Evolutionary conservation across 805 yeast genomes (phyloP), one percentile per base, ranked within the genome.

Genomic region (Yarrowia sp.): DNA sequence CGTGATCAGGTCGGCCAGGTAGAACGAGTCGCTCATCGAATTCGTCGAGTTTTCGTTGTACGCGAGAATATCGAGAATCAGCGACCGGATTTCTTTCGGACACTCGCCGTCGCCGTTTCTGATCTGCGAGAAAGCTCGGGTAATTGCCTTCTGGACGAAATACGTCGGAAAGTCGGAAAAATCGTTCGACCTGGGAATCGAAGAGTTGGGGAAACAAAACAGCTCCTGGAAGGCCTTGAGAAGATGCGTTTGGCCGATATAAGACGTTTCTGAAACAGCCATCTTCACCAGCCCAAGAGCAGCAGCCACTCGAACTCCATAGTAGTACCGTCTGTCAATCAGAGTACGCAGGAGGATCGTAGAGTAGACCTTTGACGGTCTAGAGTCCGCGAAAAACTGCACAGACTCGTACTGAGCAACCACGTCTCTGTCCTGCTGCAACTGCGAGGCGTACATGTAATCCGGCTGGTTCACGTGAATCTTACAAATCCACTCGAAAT

Each of bases 381-480:
- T 84, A 65, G 82, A 83, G 11, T 83, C 85, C 8, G 89, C 87
- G 77, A 91, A 94, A 76, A 85, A 91, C 63, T 83, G 80, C 15
- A 93, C 84, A 10, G 97, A 92, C 67, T 92, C 97, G 52, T 87
- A 79, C 75, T 95, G 99, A 0, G 99, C 99, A 70, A 92, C 97
- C 19, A 95, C 96, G 75, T 95, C 99, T 71, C 97, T 81, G 78
- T 95, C 99, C 75, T 92, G 97, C 73, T 91, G 95, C 40, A 95
- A 79, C 75, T 95, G 99, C 0, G 98, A 91, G 0, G 92, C 90
- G 76, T 85, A 95, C 98, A 95, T 95, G 75, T 92, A 90, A 74
- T 92, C 98, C 0, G 97, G 97, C 78, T 93, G 97, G 73, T 88
- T 91, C 42, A 95, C 86, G 70, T 87, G 83, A 26, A 91, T 82